Evolutionary conservation across 345 rosid genomes (phyloP).

Genomic region (Gossypium longicalyx): DNA sequence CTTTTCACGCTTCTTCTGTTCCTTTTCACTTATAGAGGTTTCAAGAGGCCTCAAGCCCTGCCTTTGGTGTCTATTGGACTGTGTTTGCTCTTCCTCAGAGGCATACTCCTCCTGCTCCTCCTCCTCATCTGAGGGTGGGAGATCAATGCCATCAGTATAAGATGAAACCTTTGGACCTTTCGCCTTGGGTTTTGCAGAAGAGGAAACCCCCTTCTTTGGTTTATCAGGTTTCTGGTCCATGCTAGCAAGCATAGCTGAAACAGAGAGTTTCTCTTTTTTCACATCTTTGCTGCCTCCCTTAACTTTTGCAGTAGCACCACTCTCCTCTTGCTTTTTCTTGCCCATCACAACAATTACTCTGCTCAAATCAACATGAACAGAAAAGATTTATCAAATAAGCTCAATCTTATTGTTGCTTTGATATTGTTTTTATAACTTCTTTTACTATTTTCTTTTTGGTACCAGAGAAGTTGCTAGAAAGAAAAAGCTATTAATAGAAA

Average conservation of each 20-base stretch:
- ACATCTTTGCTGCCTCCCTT: constrained; percentile 56
- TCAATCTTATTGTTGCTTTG: background rate
- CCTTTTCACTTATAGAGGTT: constrained; percentile 57
- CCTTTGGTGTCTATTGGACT: constrained; percentile 47
- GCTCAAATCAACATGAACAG: constrained; percentile 10
- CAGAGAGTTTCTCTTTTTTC: constrained; percentile 60
- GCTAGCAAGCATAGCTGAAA: constrained; percentile 76
- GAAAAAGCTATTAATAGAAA: background rate
- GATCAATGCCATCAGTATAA: constrained; percentile 78
- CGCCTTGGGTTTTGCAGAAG: constrained; percentile 39
- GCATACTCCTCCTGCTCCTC: constrained; percentile 45
- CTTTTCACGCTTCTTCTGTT: constrained; percentile 73
- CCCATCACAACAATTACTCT: constrained; percentile 49
- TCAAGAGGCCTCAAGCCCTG: constrained; percentile 51
- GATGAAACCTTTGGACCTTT: constrained; percentile 48
- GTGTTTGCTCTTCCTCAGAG: constrained; percentile 47
- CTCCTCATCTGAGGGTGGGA: constrained; percentile 87
- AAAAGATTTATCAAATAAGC: background rate
- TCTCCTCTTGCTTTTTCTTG: constrained; percentile 64
- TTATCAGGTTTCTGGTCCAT: constrained; percentile 81
- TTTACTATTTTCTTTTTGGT: background rate
- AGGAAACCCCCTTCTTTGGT: constrained; percentile 57
- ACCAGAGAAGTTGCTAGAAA: background rate
- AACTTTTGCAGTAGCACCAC: constrained; percentile 36
- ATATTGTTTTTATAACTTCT: background rate